Evolutionary conservation across 2,329 filamentous ascomycete species (phyloP).

Genomic region (Neobulgaria alba): DNA sequence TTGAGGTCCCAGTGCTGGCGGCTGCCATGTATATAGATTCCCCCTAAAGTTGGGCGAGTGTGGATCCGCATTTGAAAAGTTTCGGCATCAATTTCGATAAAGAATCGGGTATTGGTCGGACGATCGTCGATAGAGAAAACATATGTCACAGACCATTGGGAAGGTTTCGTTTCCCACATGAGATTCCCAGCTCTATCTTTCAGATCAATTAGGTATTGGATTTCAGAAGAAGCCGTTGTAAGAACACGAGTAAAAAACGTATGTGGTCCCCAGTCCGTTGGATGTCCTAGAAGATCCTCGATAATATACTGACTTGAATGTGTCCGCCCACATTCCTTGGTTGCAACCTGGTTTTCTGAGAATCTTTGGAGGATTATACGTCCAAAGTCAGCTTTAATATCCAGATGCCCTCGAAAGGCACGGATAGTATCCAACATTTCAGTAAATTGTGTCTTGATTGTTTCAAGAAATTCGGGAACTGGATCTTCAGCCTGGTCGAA

Average conservation of each 20-base stretch:
- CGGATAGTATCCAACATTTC: constrained; percentile 16
- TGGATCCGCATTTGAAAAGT: constrained; percentile 17
- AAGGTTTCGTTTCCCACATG: constrained; percentile 18
- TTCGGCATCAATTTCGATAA: constrained; percentile 25
- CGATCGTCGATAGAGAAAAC: constrained; percentile 20
- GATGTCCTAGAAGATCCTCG: not conserved
- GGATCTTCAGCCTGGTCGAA: constrained; percentile 7
- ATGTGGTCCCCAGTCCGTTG: constrained; percentile 1
- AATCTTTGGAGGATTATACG: constrained; percentile 19
- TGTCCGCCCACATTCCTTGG: constrained; percentile 3
- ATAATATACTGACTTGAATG: not conserved
- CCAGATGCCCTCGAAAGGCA: constrained; percentile 20
- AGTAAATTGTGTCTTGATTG: constrained; percentile 13
- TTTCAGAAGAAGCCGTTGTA: constrained; percentile 19
- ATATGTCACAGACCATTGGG: constrained; percentile 20
- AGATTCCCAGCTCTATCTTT: constrained; percentile 12
- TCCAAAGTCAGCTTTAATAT: constrained; percentile 23
- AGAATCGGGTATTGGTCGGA: constrained; percentile 2
- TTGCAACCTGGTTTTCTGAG: constrained; percentile 7
- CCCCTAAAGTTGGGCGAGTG: constrained; percentile 12
- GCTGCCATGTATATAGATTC: constrained; percentile 24
- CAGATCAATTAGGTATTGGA: constrained; percentile 17
- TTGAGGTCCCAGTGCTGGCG: constrained; percentile 26
- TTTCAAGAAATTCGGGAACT: constrained; percentile 13
- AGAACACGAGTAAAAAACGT: constrained; percentile 23